Percentiles rank a stretch among this genome's conserved stretches.
These are phyloP conservation scores for Cicer chorassanicum DNA, from an alignment of 306 rosid genomes.

Conservation along the genomic window DNA sequence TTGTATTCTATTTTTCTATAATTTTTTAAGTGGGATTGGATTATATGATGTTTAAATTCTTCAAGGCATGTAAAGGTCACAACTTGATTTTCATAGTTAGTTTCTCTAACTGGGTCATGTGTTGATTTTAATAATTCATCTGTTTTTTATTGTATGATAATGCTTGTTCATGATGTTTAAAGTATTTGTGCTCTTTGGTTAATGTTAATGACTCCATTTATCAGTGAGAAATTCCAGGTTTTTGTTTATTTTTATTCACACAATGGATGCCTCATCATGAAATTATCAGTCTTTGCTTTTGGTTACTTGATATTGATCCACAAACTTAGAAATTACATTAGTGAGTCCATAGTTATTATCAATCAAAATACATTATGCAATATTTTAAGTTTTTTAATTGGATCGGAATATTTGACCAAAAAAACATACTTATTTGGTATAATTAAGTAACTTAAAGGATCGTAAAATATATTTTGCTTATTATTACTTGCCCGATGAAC, in stretches of 20 bases:
- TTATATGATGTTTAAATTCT: constrained; percentile 24
- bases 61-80: not conserved
- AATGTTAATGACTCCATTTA: not conserved
- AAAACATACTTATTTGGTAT: no score
- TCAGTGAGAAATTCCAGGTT: not conserved
- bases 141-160: not conserved
- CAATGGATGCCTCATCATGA: constrained; percentile 4
- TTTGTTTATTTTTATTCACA: constrained; percentile 7
- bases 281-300: constrained; percentile 6
- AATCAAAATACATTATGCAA: no score
- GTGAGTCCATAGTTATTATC: no score
- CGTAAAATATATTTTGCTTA: not conserved
- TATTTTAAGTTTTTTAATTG: no score
- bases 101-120: constrained; percentile 14
- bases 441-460: no score
- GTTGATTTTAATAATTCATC: constrained; percentile 2
- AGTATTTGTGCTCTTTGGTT: not conserved
- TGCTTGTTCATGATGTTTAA: constrained; percentile 6
- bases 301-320: constrained; percentile 8
- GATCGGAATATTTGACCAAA: no score
- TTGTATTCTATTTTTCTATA: constrained; percentile 2
- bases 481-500: constrained; percentile 1
- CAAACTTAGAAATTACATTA: not conserved
- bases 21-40: constrained; percentile 14
- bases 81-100: constrained; percentile 10